A percentile compares a stretch with the other conserved stretches of the same genome.
Conservation (phyloP, 352 stramenopile species). For the Phytophthora meadii region DNA sequence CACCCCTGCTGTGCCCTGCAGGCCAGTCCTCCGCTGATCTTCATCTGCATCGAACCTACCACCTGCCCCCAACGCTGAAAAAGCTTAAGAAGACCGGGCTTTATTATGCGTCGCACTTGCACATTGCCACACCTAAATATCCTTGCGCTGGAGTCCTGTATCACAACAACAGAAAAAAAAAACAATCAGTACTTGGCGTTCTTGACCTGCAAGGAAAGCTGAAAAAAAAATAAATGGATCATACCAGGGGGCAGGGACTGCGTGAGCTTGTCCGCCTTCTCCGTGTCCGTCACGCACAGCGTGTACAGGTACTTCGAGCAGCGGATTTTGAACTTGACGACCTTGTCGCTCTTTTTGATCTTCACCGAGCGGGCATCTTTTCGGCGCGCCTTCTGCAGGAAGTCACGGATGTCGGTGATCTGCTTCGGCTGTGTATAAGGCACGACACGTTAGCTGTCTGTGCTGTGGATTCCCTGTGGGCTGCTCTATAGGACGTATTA, state of each 20-base stretch:
- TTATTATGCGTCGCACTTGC: slow-evolving; percentile 74
- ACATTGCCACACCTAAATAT: slow-evolving; percentile 83
- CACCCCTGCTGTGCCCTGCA: slow-evolving; percentile 31
- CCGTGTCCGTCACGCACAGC: slow-evolving; percentile 96
- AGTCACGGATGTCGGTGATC: slow-evolving; percentile 99
- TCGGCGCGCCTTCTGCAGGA: slow-evolving; percentile 98
- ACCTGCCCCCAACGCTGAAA: slow-evolving; percentile 35
- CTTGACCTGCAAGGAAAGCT: neutral
- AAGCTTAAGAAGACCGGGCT: slow-evolving; percentile 81
- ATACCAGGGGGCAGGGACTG: slow-evolving; percentile 98
- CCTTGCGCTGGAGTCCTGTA: slow-evolving; percentile 91
- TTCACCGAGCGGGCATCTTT: slow-evolving; percentile 99
- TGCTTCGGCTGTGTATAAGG: slow-evolving; percentile 92
- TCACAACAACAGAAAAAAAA: neutral
- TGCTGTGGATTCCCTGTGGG: neutral
- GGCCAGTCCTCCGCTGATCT: slow-evolving; percentile 25
- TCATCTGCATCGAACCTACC: slow-evolving; percentile 36
- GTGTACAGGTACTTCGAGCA: slow-evolving; percentile 99
- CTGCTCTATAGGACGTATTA: neutral
- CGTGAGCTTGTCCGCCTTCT: slow-evolving; percentile 99
- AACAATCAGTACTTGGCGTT: slow-evolving; percentile 12
- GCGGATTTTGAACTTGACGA: slow-evolving; percentile 99
- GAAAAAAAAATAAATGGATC: slow-evolving; percentile 1
- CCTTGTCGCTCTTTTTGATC: slow-evolving; percentile 98
- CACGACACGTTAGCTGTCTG: slow-evolving; percentile 19